A percentile compares a stretch with the other conserved stretches of the same genome.
Conservation (phyloP, 2,329 filamentous ascomycete species). For the Ophiocordyceps camponoti-floridani region DNA sequence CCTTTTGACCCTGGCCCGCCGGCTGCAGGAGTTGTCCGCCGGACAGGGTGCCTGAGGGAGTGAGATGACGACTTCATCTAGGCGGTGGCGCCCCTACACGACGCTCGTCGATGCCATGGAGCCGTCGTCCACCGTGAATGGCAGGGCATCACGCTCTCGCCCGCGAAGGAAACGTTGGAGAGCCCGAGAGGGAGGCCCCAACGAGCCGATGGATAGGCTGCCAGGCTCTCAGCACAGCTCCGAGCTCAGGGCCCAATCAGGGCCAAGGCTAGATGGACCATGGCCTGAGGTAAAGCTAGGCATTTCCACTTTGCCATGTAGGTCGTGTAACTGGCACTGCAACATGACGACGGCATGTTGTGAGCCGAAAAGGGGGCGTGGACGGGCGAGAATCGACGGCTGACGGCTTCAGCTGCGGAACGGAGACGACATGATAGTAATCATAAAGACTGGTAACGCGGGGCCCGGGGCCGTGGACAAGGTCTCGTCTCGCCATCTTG, state of each 20-base stretch:
- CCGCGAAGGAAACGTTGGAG: too few species aligned
- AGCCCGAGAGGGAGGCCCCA: too few species aligned
- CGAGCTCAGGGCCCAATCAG: background rate
- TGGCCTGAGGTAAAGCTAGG: background rate
- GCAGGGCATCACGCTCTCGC: too few species aligned
- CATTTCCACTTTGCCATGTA: background rate
- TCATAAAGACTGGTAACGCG: background rate
- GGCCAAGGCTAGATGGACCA: background rate
- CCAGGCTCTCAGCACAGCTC: too few species aligned
- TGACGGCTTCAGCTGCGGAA: background rate
- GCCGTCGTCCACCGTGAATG: background rate
- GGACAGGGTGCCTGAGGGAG: background rate
- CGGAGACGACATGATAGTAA: background rate
- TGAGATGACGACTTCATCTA: too few species aligned
- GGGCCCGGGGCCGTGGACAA: background rate
- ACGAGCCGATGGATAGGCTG: too few species aligned
- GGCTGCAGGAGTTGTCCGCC: constrained; percentile 8
- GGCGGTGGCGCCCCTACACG: too few species aligned
- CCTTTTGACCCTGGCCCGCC: constrained; percentile 11
- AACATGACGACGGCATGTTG: background rate
- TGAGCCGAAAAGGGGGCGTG: background rate
- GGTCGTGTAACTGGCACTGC: background rate
- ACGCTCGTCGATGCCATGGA: background rate
- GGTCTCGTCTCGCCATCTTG: background rate
- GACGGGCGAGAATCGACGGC: background rate